Conservation (phyloP, 1,284 basidiomycete genomes). For the Cutaneotrichosporon arboriforme region DNA sequence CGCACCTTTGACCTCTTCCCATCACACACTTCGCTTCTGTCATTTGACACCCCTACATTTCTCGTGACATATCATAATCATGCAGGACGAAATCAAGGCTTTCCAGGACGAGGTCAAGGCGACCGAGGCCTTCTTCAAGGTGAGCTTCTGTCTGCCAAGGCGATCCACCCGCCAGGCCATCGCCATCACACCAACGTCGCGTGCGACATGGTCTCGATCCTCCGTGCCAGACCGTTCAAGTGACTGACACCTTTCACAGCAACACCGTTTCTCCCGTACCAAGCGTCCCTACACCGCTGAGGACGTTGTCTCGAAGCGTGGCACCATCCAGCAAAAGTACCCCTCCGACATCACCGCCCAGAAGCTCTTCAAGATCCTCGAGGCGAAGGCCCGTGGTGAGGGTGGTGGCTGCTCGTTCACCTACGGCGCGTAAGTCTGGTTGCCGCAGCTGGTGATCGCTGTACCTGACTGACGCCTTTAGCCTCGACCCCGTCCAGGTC, state of each 20-base stretch:
- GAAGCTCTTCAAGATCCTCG: conserved; percentile 67
- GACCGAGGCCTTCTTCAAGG: conserved; percentile 91
- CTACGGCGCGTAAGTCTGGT: conserved; percentile 83
- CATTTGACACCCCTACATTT: not conserved
- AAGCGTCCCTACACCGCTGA: conserved; percentile 87
- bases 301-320: conserved; percentile 89
- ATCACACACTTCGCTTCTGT: not conserved
- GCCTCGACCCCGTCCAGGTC: conserved; percentile 90
- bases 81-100: conserved; percentile 41
- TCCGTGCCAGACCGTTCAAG: not conserved
- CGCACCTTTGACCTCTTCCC: not conserved
- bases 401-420: conserved; percentile 50
- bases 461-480: conserved; percentile 37
- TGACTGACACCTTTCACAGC: conserved; percentile 51
- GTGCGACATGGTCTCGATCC: too few species aligned
- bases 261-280: conserved; percentile 74
- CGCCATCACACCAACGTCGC: conserved; percentile 1
- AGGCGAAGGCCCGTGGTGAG: conserved; percentile 47
- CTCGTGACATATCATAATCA: not conserved
- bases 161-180: not conserved
- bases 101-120: conserved; percentile 77
- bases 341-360: conserved; percentile 78
- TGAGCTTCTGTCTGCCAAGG: too few species aligned
- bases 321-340: conserved; percentile 78
- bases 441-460: too few species aligned